Percentiles rank a stretch among this genome's conserved stretches.
Conservation (phyloP, 805 yeast genomes). For the Saccharomycopsis fermentans region DNA sequence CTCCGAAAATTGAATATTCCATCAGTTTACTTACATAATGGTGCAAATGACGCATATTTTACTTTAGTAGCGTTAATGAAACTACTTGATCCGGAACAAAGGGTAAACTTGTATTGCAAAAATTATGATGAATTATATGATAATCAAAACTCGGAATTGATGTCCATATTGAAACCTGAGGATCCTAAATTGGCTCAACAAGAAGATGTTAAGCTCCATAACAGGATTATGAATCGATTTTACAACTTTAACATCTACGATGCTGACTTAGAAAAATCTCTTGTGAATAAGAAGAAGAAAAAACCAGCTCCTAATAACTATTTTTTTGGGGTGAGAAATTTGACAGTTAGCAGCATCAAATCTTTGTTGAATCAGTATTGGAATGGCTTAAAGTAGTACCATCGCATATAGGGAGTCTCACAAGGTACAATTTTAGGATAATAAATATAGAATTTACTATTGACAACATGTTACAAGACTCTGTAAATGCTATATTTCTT, state of each 20-base stretch:
- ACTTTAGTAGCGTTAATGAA: constrained; percentile 42
- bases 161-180: not conserved
- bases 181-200: not conserved
- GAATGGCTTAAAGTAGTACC: not conserved
- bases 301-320: not conserved
- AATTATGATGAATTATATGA: constrained; percentile 10
- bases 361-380: not conserved
- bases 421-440: no score
- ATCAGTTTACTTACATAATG: constrained; percentile 55
- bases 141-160: not conserved
- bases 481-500: no score
- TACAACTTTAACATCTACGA: not conserved
- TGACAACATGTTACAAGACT: no score
- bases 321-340: not conserved
- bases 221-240: not conserved
- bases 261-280: not conserved
- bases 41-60: constrained; percentile 62
- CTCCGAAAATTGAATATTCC: constrained; percentile 44
- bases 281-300: not conserved
- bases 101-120: constrained; percentile 20
- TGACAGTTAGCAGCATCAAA: not conserved
- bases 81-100: constrained; percentile 38
- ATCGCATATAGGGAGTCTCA: no score
- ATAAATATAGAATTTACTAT: no score
- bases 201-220: not conserved